phyloP scores from a whole-genome alignment of 768 basidiomycete genomes.

The Boletellus sp. region DNA sequence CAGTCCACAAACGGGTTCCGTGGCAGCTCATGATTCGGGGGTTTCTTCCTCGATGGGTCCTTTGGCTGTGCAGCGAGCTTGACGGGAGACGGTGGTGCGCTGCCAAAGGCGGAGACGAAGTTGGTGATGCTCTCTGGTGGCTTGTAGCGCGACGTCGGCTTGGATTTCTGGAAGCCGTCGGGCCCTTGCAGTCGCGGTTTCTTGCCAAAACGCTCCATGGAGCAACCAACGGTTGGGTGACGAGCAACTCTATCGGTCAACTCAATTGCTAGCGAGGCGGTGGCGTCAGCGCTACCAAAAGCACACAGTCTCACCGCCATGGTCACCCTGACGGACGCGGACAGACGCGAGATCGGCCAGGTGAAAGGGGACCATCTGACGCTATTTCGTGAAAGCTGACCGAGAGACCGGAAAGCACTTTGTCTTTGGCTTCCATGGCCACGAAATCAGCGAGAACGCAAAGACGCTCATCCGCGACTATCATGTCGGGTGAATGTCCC shows the following conservation, averaged over 20 bases:
- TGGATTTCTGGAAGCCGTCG: constrained; percentile 26
- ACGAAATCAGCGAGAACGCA: constrained; percentile 48
- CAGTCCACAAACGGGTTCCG: constrained; percentile 22
- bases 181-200: constrained; percentile 2
- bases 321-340: constrained; percentile 31
- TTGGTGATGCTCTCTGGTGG: constrained; percentile 18
- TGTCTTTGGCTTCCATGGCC: constrained; percentile 66
- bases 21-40: constrained; percentile 9
- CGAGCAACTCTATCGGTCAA: too few species aligned
- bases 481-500: constrained; percentile 46
- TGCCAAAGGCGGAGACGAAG: constrained; percentile 29
- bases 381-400: neutral
- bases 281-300: too few species aligned
- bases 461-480: constrained; percentile 57
- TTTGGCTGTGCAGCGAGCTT: neutral
- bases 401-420: constrained; percentile 52
- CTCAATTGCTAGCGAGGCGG: too few species aligned
- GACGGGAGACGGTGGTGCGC: neutral
- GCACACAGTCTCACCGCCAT: constrained; percentile 15
- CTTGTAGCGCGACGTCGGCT: constrained; percentile 20
- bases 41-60: constrained; percentile 5
- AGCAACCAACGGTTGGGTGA: neutral
- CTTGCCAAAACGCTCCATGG: constrained; percentile 7
- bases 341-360: constrained; percentile 47
- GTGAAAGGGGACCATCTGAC: constrained; percentile 16